Evolutionary conservation across 139 green algal genomes (phyloP).

Genomic region (Mychonastes homosphaera): DNA sequence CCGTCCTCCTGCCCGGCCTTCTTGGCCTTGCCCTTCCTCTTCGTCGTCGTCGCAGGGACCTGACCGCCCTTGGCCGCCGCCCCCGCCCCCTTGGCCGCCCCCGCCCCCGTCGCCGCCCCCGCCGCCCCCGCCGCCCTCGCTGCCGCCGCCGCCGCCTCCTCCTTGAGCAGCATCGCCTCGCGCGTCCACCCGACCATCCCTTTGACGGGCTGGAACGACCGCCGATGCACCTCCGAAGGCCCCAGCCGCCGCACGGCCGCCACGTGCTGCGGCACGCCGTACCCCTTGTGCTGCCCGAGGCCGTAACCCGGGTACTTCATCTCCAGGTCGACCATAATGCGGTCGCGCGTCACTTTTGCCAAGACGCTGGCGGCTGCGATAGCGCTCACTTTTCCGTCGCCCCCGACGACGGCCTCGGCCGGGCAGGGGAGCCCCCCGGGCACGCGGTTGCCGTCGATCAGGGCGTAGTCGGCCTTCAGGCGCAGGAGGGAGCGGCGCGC

Average conservation of each 20-base stretch:
- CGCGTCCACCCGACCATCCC: slow-evolving; percentile 23
- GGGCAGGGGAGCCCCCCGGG: slow-evolving; percentile 17
- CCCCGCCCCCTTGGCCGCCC: too few species aligned
- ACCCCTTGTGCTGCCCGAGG: slow-evolving; percentile 54
- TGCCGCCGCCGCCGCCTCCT: too few species aligned
- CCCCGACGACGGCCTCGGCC: slow-evolving; percentile 55
- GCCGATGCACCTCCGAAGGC: slow-evolving; percentile 60
- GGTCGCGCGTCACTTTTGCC: slow-evolving; percentile 80
- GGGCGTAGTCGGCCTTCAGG: slow-evolving; percentile 41
- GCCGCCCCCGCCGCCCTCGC: too few species aligned
- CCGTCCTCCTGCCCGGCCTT: too few species aligned
- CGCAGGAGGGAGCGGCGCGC: too few species aligned
- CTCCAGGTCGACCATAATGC: slow-evolving; percentile 74
- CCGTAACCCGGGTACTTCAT: slow-evolving; percentile 55
- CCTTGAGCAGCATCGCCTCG: too few species aligned
- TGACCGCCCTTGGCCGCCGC: too few species aligned
- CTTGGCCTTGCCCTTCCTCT: too few species aligned
- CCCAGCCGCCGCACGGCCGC: slow-evolving; percentile 59
- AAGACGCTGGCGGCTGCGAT: slow-evolving; percentile 87
- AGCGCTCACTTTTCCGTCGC: slow-evolving; percentile 54
- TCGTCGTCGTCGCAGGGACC: too few species aligned
- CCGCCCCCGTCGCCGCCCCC: too few species aligned
- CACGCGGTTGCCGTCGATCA: slow-evolving; percentile 70
- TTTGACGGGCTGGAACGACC: slow-evolving; percentile 69
- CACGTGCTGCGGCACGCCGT: slow-evolving; percentile 48